Conservation (phyloP, 2,329 filamentous ascomycete species). For the Colletotrichum abscissum region DNA sequence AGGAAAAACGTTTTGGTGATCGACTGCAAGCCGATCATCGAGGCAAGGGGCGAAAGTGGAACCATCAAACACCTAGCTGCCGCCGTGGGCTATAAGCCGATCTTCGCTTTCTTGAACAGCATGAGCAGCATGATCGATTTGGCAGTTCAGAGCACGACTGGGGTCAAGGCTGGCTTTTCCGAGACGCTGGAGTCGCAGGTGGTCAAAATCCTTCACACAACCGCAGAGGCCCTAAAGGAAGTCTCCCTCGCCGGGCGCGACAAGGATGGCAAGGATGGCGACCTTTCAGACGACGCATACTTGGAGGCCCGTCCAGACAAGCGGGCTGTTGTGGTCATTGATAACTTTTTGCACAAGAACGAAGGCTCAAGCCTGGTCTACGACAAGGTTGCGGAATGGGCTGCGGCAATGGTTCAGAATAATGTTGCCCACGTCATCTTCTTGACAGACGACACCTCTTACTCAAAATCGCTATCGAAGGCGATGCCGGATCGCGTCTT, state of each 20-base stretch:
- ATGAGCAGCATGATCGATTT: slow-evolving; percentile 93
- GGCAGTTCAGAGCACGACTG: slow-evolving; percentile 92
- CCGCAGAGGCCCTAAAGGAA: slow-evolving; percentile 80
- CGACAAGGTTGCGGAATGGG: slow-evolving; percentile 89
- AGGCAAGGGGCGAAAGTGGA: slow-evolving; percentile 86
- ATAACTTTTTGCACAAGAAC: slow-evolving; percentile 89
- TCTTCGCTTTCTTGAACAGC: slow-evolving; percentile 97
- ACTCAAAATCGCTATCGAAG: slow-evolving; percentile 87
- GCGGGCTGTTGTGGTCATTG: slow-evolving; percentile 86
- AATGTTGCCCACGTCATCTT: slow-evolving; percentile 96
- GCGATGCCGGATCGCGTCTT: slow-evolving; percentile 93
- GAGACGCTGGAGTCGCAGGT: slow-evolving; percentile 92
- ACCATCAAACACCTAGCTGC: slow-evolving; percentile 85
- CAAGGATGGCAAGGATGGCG: slow-evolving; percentile 78
- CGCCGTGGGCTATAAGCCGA: slow-evolving; percentile 89
- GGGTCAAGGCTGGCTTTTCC: slow-evolving; percentile 93
- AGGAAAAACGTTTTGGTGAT: slow-evolving; percentile 84
- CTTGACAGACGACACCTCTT: slow-evolving; percentile 89
- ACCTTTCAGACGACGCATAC: slow-evolving; percentile 84
- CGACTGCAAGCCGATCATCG: slow-evolving; percentile 93
- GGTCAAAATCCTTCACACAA: slow-evolving; percentile 88
- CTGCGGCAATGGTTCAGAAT: slow-evolving; percentile 83
- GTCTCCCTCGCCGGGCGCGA: slow-evolving; percentile 78
- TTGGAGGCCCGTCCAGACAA: slow-evolving; percentile 89
- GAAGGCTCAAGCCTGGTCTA: slow-evolving; percentile 75